Conservation (phyloP, 805 yeast species). For the Kurtzmaniella fragi region DNA sequence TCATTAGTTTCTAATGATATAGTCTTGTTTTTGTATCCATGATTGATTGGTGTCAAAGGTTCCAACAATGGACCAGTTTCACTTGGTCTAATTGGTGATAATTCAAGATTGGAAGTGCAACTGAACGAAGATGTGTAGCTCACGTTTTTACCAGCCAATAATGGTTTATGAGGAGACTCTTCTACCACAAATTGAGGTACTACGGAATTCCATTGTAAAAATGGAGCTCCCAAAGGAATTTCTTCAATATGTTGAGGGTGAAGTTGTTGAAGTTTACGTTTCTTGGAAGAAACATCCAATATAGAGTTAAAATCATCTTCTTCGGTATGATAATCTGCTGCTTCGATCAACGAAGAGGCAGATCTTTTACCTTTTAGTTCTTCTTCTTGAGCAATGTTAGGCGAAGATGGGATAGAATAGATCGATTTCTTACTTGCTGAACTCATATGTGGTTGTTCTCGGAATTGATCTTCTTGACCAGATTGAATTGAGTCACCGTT, state of each 20-base stretch:
- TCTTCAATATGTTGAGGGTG: neutral
- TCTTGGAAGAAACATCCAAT: constrained; percentile 12
- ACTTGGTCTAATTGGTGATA: constrained; percentile 52
- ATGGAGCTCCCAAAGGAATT: constrained; percentile 7
- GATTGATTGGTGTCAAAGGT: constrained; percentile 53
- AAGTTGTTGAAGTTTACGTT: constrained; percentile 5
- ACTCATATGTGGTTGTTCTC: neutral
- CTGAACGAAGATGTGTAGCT: constrained; percentile 64
- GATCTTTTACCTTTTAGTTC: neutral
- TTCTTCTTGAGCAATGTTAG: constrained; percentile 13
- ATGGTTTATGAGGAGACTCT: constrained; percentile 37
- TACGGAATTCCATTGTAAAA: constrained; percentile 4
- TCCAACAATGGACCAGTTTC: constrained; percentile 65
- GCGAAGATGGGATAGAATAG: constrained; percentile 28
- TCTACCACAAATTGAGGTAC: constrained; percentile 21
- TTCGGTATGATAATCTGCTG: constrained; percentile 6
- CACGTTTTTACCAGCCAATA: constrained; percentile 36
- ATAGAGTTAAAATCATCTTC: constrained; percentile 4
- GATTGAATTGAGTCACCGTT: constrained; percentile 5
- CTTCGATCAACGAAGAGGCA: constrained; percentile 3
- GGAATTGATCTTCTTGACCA: constrained; percentile 1
- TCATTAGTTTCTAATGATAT: neutral
- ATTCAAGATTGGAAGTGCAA: constrained; percentile 58
- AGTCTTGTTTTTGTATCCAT: constrained; percentile 7
- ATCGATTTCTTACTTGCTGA: constrained; percentile 12